Evolutionary conservation across 148 eudicot species (phyloP).

Genomic region (Oxyria digyna): DNA sequence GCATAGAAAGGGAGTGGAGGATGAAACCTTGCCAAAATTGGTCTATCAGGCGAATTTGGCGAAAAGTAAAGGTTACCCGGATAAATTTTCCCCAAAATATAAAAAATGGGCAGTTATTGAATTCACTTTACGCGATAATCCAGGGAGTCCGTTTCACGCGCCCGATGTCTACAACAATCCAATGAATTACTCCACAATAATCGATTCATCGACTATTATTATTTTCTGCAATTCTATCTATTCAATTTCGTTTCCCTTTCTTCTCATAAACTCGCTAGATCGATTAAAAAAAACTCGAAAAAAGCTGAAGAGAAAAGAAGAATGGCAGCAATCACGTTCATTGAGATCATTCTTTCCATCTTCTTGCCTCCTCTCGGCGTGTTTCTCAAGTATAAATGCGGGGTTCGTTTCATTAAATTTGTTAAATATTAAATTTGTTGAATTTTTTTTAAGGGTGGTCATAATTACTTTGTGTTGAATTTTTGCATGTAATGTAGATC

Average conservation of each 20-base stretch:
- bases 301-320: background rate
- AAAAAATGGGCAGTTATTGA: too few species aligned
- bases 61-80: too few species aligned
- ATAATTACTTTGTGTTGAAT: background rate
- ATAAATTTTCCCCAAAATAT: too few species aligned
- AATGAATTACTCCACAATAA: too few species aligned
- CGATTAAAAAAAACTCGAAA: background rate
- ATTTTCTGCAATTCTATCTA: background rate
- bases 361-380: slow-evolving; percentile 7
- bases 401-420: background rate
- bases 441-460: background rate
- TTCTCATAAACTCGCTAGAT: background rate
- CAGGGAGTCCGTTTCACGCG: background rate
- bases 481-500: slow-evolving; percentile 13
- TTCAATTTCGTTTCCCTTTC: background rate
- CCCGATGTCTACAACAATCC: too few species aligned
- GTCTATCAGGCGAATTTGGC: too few species aligned
- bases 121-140: background rate
- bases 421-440: too few species aligned
- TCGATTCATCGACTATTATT: background rate
- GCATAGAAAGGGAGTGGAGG: too few species aligned
- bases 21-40: too few species aligned
- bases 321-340: background rate
- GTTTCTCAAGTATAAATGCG: background rate
- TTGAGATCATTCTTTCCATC: background rate